Evolutionary conservation across 768 basidiomycete species (phyloP).

Genomic region (Leccinum longicurvipes): DNA sequence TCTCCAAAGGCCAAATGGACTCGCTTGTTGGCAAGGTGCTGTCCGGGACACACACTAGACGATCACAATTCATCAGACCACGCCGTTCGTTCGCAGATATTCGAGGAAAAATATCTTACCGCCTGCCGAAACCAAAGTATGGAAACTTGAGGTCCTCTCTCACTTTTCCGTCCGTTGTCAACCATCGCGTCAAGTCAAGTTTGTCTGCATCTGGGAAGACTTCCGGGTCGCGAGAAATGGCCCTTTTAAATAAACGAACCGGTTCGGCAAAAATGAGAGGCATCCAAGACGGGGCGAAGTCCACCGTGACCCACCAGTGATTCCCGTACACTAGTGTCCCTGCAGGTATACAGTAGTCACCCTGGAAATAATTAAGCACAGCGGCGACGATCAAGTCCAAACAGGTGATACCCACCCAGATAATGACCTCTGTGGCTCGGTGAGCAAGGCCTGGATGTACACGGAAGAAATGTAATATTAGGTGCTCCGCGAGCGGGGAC

Average conservation of each 20-base stretch:
- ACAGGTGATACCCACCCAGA: conserved; percentile 9
- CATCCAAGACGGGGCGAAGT: neutral
- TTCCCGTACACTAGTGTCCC: conserved; percentile 15
- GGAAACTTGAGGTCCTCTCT: conserved; percentile 48
- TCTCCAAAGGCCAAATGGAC: conserved; percentile 1
- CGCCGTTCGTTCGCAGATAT: neutral
- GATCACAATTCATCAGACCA: neutral
- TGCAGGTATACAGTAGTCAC: conserved; percentile 16
- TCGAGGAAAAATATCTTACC: conserved; percentile 5
- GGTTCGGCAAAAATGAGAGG: neutral
- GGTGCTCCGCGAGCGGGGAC: neutral
- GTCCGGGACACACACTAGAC: conserved; percentile 55
- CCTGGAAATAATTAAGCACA: conserved; percentile 2
- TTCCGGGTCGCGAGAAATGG: conserved; percentile 36
- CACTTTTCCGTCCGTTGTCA: conserved; percentile 20
- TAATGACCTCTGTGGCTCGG: conserved; percentile 15
- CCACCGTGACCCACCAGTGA: conserved; percentile 15
- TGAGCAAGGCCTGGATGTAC: conserved; percentile 5
- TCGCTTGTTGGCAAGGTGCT: conserved; percentile 46
- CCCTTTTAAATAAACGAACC: conserved; percentile 17
- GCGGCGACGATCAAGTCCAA: neutral
- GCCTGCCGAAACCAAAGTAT: conserved; percentile 50
- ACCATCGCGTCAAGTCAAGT: conserved; percentile 36
- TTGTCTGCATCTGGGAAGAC: conserved; percentile 34
- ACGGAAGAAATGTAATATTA: neutral